Evolutionary conservation across 768 basidiomycete species (phyloP).

Genomic region (Leccinum subgranulosum): DNA sequence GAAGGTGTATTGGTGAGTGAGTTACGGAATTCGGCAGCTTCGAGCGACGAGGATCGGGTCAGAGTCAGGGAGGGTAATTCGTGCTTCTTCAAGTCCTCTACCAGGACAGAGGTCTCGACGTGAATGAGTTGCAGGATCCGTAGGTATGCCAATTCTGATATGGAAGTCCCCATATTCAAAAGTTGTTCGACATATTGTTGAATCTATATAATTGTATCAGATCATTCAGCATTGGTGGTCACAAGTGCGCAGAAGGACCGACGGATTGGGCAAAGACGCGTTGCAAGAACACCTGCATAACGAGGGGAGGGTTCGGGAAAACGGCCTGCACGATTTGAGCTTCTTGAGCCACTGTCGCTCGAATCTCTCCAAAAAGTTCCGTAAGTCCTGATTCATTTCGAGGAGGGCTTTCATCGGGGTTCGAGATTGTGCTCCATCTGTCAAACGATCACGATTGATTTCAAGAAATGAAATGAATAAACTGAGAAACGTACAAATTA

Average conservation of each 20-base stretch:
- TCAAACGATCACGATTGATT: not conserved
- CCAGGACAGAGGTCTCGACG: conserved; percentile 66
- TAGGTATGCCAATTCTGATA: conserved; percentile 88
- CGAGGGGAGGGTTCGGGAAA: conserved; percentile 92
- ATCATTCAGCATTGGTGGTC: not conserved
- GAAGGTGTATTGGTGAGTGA: conserved; percentile 43
- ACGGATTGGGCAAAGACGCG: conserved; percentile 97
- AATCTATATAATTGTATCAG: conserved; percentile 52
- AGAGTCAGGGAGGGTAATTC: conserved; percentile 72
- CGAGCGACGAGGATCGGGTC: conserved; percentile 55
- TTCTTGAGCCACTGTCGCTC: conserved; percentile 89
- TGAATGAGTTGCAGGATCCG: conserved; percentile 90
- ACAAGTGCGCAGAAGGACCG: conserved; percentile 28
- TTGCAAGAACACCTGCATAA: conserved; percentile 98
- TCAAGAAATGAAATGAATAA: conserved; percentile 6
- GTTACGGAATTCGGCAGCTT: conserved; percentile 57
- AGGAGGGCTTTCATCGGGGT: conserved; percentile 77
- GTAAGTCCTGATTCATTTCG: conserved; percentile 74
- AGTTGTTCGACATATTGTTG: conserved; percentile 95
- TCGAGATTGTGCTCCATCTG: conserved; percentile 81
- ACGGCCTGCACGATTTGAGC: conserved; percentile 98
- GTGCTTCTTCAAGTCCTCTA: conserved; percentile 90
- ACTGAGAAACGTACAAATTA: conserved; percentile 46
- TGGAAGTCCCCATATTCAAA: conserved; percentile 65
- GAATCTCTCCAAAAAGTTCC: conserved; percentile 83